phyloP scores from a whole-genome alignment of 1,139 yeast species.

The Starmera stellimalicola region DNA sequence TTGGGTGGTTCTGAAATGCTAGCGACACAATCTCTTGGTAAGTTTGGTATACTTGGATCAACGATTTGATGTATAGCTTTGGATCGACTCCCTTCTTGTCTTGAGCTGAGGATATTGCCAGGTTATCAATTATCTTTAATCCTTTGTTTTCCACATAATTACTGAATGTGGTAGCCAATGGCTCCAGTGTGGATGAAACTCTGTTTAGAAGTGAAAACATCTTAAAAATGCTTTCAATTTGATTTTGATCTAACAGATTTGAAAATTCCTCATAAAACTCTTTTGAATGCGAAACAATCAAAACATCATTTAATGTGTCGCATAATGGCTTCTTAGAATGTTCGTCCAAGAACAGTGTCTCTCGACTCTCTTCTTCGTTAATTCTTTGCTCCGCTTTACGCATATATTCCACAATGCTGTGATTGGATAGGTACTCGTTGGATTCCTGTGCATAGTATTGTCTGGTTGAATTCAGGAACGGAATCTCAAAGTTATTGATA shows the following conservation, averaged over 20 bases:
- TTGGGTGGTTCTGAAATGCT: constrained; percentile 69
- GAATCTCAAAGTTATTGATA: constrained; percentile 66
- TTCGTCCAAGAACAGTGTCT: constrained; percentile 75
- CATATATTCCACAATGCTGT: constrained; percentile 87
- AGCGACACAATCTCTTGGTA: constrained; percentile 56
- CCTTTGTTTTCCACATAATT: constrained; percentile 71
- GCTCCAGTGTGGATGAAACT: constrained; percentile 65
- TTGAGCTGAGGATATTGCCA: constrained; percentile 26
- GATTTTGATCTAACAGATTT: constrained; percentile 62
- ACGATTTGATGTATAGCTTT: constrained; percentile 67
- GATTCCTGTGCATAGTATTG: constrained; percentile 70
- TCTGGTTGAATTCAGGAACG: constrained; percentile 65
- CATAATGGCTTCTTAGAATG: constrained; percentile 74
- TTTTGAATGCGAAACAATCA: constrained; percentile 72
- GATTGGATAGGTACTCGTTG: constrained; percentile 50
- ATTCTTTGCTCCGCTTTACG: constrained; percentile 76
- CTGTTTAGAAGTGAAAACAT: constrained; percentile 71
- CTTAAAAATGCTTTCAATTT: constrained; percentile 67
- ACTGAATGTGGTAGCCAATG: constrained; percentile 68
- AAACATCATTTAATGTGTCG: constrained; percentile 63
- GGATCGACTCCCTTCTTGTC: constrained; percentile 43
- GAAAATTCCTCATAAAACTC: constrained; percentile 73
- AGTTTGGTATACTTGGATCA: constrained; percentile 60
- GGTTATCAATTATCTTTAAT: constrained; percentile 52
- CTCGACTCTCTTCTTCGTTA: constrained; percentile 71